These are phyloP conservation scores for Thelonectria discophora DNA, from an alignment of 2,329 filamentous ascomycete species.

Conservation along the genomic window DNA sequence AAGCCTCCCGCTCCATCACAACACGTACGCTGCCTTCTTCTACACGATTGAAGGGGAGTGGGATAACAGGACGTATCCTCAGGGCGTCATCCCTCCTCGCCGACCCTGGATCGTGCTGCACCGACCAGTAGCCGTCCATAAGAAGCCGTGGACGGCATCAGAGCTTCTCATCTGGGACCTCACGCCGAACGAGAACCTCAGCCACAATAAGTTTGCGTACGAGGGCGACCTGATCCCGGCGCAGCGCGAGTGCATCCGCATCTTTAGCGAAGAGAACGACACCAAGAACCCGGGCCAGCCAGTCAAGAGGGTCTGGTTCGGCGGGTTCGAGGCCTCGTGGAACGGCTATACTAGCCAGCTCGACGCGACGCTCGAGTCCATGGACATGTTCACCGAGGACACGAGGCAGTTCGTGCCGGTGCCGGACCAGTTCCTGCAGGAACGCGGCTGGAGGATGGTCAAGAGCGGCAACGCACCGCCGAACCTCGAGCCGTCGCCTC, in stretches of 20 bases:
- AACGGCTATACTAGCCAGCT: constrained; percentile 46
- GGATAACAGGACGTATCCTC: constrained; percentile 39
- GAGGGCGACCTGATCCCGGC: constrained; percentile 53
- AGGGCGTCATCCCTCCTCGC: constrained; percentile 39
- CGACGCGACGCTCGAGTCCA: constrained; percentile 53
- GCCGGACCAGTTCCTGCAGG: too few species aligned
- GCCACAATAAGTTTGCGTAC: constrained; percentile 26
- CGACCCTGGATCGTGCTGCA: constrained; percentile 63
- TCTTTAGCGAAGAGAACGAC: constrained; percentile 45
- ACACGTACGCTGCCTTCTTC: constrained; percentile 54
- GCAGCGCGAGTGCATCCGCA: constrained; percentile 56
- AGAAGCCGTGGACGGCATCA: constrained; percentile 42
- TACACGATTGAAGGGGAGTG: constrained; percentile 56
- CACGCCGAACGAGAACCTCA: constrained; percentile 41
- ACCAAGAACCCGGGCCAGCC: constrained; percentile 43
- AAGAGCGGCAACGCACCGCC: constrained; percentile 15
- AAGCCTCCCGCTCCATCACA: constrained; percentile 14
- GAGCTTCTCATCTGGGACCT: constrained; percentile 67
- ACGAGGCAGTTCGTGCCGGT: constrained; percentile 41
- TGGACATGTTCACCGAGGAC: constrained; percentile 47
- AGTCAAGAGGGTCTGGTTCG: constrained; percentile 58
- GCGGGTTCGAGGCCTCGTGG: constrained; percentile 44
- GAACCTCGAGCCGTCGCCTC: background rate
- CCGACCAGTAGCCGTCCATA: constrained; percentile 52
- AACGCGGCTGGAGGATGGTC: constrained; percentile 52